Conservation (phyloP, 2,329 filamentous ascomycete genomes). For the Seiridium unicorne region DNA sequence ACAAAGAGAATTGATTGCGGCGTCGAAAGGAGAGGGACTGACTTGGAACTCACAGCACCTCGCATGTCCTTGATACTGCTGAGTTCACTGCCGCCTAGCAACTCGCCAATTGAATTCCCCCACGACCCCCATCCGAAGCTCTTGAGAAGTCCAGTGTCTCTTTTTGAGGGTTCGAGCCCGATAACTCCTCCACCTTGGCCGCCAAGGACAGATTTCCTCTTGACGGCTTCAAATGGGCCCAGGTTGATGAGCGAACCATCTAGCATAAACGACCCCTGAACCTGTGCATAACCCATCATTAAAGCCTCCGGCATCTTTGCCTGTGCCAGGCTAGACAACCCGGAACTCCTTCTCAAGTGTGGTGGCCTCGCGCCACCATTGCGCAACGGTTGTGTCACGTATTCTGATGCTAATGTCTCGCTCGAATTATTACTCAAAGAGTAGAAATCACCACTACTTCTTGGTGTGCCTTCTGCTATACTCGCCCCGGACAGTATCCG, state of each 20-base stretch:
- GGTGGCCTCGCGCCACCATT: conserved; percentile 33
- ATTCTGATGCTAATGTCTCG: conserved; percentile 90
- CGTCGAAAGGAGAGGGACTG: conserved; percentile 88
- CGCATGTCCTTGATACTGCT: conserved; percentile 97
- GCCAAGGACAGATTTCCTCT: conserved; percentile 86
- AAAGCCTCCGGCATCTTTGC: conserved; percentile 68
- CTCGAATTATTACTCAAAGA: conserved; percentile 92
- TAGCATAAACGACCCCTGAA: conserved; percentile 86
- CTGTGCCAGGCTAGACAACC: conserved; percentile 37
- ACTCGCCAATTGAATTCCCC: conserved; percentile 81
- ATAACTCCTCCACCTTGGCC: conserved; percentile 86
- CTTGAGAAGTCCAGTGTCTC: conserved; percentile 76
- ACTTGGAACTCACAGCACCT: conserved; percentile 78
- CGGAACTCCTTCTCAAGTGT: conserved; percentile 47
- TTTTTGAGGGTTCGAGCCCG: conserved; percentile 71
- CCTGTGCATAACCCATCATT: conserved; percentile 97
- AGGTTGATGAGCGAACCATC: conserved; percentile 91
- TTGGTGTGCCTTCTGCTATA: conserved; percentile 71
- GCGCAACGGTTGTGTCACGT: conserved; percentile 56
- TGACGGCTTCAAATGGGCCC: conserved; percentile 90
- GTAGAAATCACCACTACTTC: conserved; percentile 94
- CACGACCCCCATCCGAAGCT: conserved; percentile 86
- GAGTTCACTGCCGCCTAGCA: conserved; percentile 82
- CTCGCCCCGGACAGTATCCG: conserved; percentile 77
- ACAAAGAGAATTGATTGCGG: conserved; percentile 96